These are phyloP conservation scores for Boletus speciosus DNA, from an alignment of 768 basidiomycete species.

Conservation along the genomic window DNA sequence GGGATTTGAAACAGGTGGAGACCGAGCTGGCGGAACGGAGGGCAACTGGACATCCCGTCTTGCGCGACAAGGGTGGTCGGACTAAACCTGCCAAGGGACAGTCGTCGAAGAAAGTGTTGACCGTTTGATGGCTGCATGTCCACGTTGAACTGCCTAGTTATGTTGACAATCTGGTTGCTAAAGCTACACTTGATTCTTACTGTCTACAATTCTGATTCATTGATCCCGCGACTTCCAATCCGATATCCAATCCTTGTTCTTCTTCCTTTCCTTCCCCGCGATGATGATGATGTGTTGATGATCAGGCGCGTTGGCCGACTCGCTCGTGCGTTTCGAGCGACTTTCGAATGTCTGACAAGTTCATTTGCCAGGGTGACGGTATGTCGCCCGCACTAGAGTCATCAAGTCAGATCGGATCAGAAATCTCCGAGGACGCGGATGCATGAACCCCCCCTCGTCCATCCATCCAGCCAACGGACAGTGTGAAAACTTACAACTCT, in stretches of 20 bases:
- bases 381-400: slow-evolving; percentile 19
- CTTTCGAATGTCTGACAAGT: slow-evolving; percentile 30
- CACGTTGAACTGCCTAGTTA: not conserved
- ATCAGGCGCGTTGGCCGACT: slow-evolving; percentile 12
- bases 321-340: slow-evolving; percentile 28
- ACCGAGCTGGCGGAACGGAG: slow-evolving; percentile 27
- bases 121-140: not conserved
- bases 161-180: slow-evolving; percentile 13
- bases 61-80: slow-evolving; percentile 19
- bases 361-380: slow-evolving; percentile 30
- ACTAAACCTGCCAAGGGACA: slow-evolving; percentile 1
- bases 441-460: not conserved
- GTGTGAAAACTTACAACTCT: slow-evolving; percentile 20
- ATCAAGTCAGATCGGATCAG: slow-evolving; percentile 1
- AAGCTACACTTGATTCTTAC: slow-evolving; percentile 17
- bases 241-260: not conserved
- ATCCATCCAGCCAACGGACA: not conserved
- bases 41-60: slow-evolving; percentile 20
- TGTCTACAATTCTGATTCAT: not conserved
- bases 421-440: not conserved
- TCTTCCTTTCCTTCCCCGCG: not conserved
- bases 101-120: slow-evolving; percentile 8
- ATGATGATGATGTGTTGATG: not conserved
- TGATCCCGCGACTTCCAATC: not conserved
- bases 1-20: slow-evolving; percentile 37